Evolutionary conservation across 768 basidiomycete genomes (phyloP).

Genomic region (Cystofilobasidium macerans): DNA sequence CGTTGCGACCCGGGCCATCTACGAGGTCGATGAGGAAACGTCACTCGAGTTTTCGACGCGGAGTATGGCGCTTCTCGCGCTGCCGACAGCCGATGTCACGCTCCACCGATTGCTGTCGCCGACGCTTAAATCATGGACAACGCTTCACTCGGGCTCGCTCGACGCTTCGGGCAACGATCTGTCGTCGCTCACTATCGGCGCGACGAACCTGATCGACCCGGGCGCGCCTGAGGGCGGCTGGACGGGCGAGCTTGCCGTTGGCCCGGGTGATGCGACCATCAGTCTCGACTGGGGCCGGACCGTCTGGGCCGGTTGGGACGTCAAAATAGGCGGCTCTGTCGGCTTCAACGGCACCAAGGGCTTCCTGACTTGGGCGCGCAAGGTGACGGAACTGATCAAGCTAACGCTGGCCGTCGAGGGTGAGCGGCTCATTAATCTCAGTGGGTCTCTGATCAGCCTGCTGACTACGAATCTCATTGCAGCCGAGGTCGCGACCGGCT

Average conservation of each 20-base stretch:
- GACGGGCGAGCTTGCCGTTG: constrained; percentile 16
- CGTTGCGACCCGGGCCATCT: constrained; percentile 6
- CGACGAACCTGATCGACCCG: constrained; percentile 17
- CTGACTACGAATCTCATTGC: background rate
- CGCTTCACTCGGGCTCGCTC: constrained; percentile 25
- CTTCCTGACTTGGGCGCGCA: constrained; percentile 14
- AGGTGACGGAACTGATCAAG: constrained; percentile 10
- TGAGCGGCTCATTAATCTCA: background rate
- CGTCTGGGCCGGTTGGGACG: constrained; percentile 13
- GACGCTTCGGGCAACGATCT: constrained; percentile 20
- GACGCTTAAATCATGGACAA: constrained; percentile 38
- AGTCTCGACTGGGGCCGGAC: constrained; percentile 11
- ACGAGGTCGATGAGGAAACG: constrained; percentile 22
- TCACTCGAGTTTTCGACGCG: constrained; percentile 32
- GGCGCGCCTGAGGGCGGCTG: background rate
- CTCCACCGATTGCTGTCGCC: constrained; percentile 37
- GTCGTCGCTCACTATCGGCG: constrained; percentile 28
- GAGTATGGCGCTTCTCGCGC: constrained; percentile 32
- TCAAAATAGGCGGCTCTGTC: constrained; percentile 11
- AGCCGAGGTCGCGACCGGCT: constrained; percentile 26
- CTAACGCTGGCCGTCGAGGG: constrained; percentile 14
- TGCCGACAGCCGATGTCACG: constrained; percentile 36
- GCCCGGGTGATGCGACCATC: constrained; percentile 6
- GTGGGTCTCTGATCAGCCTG: background rate
- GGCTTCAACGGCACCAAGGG: constrained; percentile 11